Conservation (phyloP, 2,329 filamentous ascomycete species). For the Pyrenochaeta sp. region DNA sequence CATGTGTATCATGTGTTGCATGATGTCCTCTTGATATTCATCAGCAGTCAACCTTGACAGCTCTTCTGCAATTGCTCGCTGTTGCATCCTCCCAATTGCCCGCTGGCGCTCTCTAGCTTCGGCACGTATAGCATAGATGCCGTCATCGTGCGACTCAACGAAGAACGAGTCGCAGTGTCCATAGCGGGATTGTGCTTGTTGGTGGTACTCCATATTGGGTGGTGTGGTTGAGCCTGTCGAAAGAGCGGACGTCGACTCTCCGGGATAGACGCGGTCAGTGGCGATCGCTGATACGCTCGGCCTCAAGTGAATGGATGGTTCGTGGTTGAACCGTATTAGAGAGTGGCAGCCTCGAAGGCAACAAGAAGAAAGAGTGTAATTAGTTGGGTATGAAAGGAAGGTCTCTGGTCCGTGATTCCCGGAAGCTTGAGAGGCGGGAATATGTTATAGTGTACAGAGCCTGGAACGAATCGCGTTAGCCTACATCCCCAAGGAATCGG, state of each 20-base stretch:
- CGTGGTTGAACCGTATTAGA: constrained; percentile 53
- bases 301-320: constrained; percentile 53
- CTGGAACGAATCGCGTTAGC: constrained; percentile 40
- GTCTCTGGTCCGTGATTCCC: constrained; percentile 45
- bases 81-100: constrained; percentile 80
- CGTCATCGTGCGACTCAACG: constrained; percentile 68
- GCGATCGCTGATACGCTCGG: constrained; percentile 23
- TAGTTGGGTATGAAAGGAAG: constrained; percentile 63
- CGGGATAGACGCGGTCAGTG: constrained; percentile 44
- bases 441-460: constrained; percentile 41
- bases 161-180: constrained; percentile 75
- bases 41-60: constrained; percentile 84
- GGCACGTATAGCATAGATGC: constrained; percentile 64
- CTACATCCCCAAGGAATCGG: constrained; percentile 15
- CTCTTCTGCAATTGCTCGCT: constrained; percentile 88
- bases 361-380: constrained; percentile 62
- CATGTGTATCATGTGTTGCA: constrained; percentile 95
- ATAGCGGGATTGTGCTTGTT: constrained; percentile 61
- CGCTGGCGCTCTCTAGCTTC: constrained; percentile 79
- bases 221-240: constrained; percentile 44
- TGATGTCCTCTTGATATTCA: constrained; percentile 93
- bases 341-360: constrained; percentile 61
- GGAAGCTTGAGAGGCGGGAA: constrained; percentile 47
- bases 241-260: constrained; percentile 59
- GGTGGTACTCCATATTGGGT: constrained; percentile 65